phyloP scores from a whole-genome alignment of 2,329 filamentous ascomycete species.

The Immersiporthe knoxdaviesiana region DNA sequence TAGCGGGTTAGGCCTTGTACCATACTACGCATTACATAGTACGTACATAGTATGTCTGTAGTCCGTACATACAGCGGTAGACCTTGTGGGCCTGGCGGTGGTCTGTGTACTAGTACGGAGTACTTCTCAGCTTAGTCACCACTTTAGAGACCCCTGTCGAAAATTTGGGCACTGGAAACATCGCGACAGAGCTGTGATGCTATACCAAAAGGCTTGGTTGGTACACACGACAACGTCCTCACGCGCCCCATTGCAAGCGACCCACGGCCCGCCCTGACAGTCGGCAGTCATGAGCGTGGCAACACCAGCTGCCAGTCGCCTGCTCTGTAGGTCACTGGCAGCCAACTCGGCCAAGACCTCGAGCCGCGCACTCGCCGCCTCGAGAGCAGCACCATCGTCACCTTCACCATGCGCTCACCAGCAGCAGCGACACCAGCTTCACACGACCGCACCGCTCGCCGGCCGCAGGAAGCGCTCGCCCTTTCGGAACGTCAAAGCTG shows the following conservation, averaged over 20 bases:
- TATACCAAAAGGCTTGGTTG: neutral
- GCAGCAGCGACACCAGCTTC: constrained; percentile 50
- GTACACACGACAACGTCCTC: constrained; percentile 1
- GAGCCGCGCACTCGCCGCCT: constrained; percentile 30
- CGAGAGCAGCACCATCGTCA: constrained; percentile 28
- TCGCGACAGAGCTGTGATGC: constrained; percentile 2
- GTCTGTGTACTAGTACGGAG: neutral
- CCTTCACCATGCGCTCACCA: constrained; percentile 31
- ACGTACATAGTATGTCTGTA: too few relatives aligned
- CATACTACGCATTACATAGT: too few relatives aligned
- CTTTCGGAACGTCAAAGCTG: constrained; percentile 57
- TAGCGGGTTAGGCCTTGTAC: neutral
- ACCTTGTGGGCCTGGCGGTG: neutral
- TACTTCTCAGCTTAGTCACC: constrained; percentile 25
- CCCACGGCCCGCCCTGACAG: constrained; percentile 13
- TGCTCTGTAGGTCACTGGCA: constrained; percentile 55
- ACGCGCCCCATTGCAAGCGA: constrained; percentile 10
- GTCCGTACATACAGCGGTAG: too few relatives aligned
- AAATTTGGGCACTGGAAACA: constrained; percentile 25
- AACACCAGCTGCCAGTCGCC: constrained; percentile 55
- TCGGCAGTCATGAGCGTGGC: constrained; percentile 56
- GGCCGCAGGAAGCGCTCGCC: constrained; percentile 47
- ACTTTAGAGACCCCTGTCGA: constrained; percentile 23
- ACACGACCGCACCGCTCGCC: constrained; percentile 53
- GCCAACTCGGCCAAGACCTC: constrained; percentile 37